A percentile compares a stretch with the other conserved stretches of the same genome.
phyloP scores from a whole-genome alignment of 345 rosid species.

The Syzygium grande region DNA sequence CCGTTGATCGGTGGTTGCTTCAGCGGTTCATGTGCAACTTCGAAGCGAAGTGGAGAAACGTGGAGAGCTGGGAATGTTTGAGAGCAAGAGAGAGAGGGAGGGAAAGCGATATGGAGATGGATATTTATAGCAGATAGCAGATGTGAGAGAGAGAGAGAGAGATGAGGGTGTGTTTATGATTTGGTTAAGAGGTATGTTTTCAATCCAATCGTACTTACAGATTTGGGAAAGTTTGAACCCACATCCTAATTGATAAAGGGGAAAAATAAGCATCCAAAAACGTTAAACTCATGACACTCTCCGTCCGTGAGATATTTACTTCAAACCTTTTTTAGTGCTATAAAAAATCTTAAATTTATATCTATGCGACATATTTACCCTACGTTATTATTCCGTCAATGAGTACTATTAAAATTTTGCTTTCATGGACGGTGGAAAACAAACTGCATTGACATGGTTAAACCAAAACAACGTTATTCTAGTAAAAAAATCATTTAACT shows the following conservation, averaged over 20 bases:
- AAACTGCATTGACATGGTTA: too few species aligned
- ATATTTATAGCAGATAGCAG: not conserved
- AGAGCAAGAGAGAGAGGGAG: not conserved
- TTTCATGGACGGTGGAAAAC: too few species aligned
- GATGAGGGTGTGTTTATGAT: not conserved
- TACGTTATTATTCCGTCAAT: too few species aligned
- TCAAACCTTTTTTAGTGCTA: too few species aligned
- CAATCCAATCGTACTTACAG: not conserved
- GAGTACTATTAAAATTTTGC: too few species aligned
- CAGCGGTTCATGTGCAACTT: not conserved
- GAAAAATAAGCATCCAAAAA: too few species aligned
- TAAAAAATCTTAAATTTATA: too few species aligned
- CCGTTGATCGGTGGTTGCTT: not conserved
- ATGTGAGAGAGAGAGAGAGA: not conserved
- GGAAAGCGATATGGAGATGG: not conserved
- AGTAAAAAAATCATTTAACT: too few species aligned
- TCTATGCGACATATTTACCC: too few species aligned
- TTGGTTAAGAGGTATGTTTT: not conserved
- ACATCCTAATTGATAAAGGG: not conserved
- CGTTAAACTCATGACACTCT: too few species aligned
- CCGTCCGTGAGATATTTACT: too few species aligned
- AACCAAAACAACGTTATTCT: too few species aligned
- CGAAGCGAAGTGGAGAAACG: not conserved
- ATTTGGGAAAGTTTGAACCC: not conserved
- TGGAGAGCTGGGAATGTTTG: not conserved